These are phyloP conservation scores for Coemansia biformis DNA, from an alignment of 192 early-diverging fungal species.

Conservation along the genomic window DNA sequence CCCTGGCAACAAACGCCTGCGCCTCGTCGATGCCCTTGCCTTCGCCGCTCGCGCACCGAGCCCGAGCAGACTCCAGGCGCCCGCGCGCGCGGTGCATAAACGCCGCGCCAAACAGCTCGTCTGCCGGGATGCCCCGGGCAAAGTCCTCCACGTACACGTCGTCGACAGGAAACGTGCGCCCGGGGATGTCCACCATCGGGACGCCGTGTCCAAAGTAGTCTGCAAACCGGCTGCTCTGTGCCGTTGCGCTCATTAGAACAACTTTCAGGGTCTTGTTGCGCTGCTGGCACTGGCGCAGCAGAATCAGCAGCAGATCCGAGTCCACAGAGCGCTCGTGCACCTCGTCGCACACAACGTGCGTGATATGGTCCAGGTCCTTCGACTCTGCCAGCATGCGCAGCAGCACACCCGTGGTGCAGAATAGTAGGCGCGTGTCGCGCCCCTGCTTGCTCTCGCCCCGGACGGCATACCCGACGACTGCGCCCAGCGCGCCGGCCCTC, in stretches of 20 bases:
- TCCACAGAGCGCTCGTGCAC: conserved; percentile 77
- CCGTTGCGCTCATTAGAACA: conserved; percentile 90
- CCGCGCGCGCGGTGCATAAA: conserved; percentile 3
- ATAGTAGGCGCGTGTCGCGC: conserved; percentile 53
- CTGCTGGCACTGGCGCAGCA: conserved; percentile 60
- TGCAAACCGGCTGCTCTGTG: conserved; percentile 73
- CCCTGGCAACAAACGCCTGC: conserved; percentile 4
- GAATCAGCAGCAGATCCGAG: conserved; percentile 77
- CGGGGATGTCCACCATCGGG: conserved; percentile 64
- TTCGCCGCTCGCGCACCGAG: not conserved
- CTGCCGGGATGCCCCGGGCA: not conserved
- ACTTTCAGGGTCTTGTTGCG: conserved; percentile 55
- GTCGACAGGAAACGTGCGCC: conserved; percentile 69
- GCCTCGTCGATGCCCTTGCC: not conserved
- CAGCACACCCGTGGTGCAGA: conserved; percentile 66
- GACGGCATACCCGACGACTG: conserved; percentile 54
- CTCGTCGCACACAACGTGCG: conserved; percentile 75
- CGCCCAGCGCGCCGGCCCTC: conserved; percentile 28
- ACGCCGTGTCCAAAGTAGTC: conserved; percentile 62
- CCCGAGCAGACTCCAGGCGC: conserved; percentile 1
- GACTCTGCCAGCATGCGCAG: conserved; percentile 50
- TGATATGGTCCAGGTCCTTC: conserved; percentile 11
- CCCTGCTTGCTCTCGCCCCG: conserved; percentile 61
- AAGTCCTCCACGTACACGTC: conserved; percentile 56
- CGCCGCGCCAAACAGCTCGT: conserved; percentile 9